Evolutionary conservation across 1,284 basidiomycete species (phyloP), one percentile per base, ranked within the genome.

Genomic region (Abortiporus biennis): DNA sequence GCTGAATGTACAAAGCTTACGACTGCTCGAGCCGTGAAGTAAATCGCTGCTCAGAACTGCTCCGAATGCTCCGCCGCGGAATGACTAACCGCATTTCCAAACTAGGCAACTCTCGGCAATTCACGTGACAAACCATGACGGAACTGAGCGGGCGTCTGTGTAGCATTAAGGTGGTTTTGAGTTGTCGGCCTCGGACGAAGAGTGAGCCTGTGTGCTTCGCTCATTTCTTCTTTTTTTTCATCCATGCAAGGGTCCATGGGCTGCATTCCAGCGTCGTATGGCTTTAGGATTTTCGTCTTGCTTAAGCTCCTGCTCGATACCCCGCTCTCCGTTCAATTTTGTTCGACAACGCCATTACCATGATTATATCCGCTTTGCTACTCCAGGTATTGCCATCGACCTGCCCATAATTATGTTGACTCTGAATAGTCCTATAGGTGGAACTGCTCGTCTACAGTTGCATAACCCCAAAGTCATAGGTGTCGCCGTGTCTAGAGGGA

Each of bases 401-500:
- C 8, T 29, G 9, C n/a, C 27, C 9, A 29, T n/a, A n/a, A 29
- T 8, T 8, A 29, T 29, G 9, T 29, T 5, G 25, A 30, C 27
- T 9, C 30, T 11, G 20, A 12, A 22, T 19, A 21, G 41, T 13
- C 40, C 31, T 30, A 39, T 34, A 66, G 68, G 64, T 12, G 67
- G 69, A 6, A 56, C 55, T 8, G 61, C 60, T 11, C 62, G 71
- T 12, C 53, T 74, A 19, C 64, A 67, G 13, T 58, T 73, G 15
- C 62, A 61, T 40, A 72, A 71, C 20, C 70, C 75, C 1, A 76
- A 74, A 47, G 58, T 92, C 38, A 80, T 91, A 43, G 89, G 89
- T 11, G 69, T 83, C 31, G 76, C 78, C n/a, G 77, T 75, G 39
- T 85, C 85, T 34, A 74, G 90, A 39, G 89, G 89, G 22, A 79